Percentiles rank a stretch among this genome's conserved stretches.
These are phyloP conservation scores for Pythium plurisporium DNA, from an alignment of 352 stramenopile genomes.

Conservation along the genomic window DNA sequence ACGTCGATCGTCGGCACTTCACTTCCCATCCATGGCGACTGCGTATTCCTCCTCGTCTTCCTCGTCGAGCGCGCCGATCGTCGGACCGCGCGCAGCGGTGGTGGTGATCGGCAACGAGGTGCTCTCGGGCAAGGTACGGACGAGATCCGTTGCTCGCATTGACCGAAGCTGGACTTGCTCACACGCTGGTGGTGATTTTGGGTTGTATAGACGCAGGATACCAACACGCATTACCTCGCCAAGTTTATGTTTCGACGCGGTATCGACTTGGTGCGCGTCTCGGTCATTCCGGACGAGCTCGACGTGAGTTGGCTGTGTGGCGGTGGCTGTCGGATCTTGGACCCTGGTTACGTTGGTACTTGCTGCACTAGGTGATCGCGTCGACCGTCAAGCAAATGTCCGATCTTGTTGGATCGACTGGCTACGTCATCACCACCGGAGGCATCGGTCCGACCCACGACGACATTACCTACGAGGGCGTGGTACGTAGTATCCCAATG, in stretches of 20 bases:
- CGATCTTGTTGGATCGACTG: slow-evolving; percentile 59
- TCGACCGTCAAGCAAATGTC: slow-evolving; percentile 69
- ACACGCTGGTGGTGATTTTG: background rate
- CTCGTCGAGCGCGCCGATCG: background rate
- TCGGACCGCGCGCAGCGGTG: slow-evolving; percentile 28
- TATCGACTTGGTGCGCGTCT: slow-evolving; percentile 68
- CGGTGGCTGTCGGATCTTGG: no score
- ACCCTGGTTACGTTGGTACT: background rate
- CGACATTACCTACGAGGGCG: slow-evolving; percentile 85
- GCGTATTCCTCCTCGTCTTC: background rate
- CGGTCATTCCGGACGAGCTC: slow-evolving; percentile 73
- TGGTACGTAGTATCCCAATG: slow-evolving; percentile 29
- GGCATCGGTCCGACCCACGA: slow-evolving; percentile 84
- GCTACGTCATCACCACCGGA: slow-evolving; percentile 84
- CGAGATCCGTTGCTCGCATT: background rate
- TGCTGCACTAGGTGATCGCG: slow-evolving; percentile 45
- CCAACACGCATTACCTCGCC: slow-evolving; percentile 47
- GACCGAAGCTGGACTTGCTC: background rate
- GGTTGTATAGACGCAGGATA: slow-evolving; percentile 31
- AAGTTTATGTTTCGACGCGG: slow-evolving; percentile 78
- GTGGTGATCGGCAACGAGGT: slow-evolving; percentile 45
- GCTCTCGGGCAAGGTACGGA: slow-evolving; percentile 29
- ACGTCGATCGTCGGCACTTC: no score
- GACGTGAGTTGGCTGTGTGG: no score
- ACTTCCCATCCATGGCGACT: slow-evolving; percentile 1